phyloP scores from a whole-genome alignment of 306 rosid genomes.

The Abrus pulchellus region DNA sequence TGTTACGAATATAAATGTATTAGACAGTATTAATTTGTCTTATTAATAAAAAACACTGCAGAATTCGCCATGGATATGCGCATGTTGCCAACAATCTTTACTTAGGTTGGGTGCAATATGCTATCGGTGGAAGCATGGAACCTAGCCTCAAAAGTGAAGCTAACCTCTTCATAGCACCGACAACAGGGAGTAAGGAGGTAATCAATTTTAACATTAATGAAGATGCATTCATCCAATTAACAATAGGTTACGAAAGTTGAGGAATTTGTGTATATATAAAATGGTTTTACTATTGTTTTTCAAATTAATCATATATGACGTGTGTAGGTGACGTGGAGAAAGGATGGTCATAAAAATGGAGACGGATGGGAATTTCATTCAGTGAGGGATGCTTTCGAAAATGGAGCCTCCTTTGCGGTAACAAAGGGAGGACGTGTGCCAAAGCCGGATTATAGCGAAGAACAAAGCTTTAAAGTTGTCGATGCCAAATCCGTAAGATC shows the following conservation, averaged over 20 bases:
- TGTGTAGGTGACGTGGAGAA: slow-evolving; percentile 56
- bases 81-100: slow-evolving; percentile 61
- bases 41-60: not conserved
- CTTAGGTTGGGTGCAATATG: slow-evolving; percentile 53
- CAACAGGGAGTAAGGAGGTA: slow-evolving; percentile 54
- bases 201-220: not conserved
- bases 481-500: slow-evolving; percentile 47
- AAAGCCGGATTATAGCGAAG: slow-evolving; percentile 40
- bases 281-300: not conserved
- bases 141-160: slow-evolving; percentile 61
- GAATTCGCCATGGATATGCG: slow-evolving; percentile 55
- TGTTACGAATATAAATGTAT: not conserved
- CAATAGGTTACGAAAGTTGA: not conserved
- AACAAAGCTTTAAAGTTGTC: slow-evolving; percentile 43
- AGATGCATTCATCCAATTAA: slow-evolving; percentile 7
- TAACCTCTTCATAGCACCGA: slow-evolving; percentile 61
- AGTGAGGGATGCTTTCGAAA: slow-evolving; percentile 53
- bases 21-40: not conserved
- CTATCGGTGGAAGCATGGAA: slow-evolving; percentile 56
- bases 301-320: not conserved
- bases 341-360: slow-evolving; percentile 8
- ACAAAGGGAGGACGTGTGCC: slow-evolving; percentile 38
- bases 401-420: slow-evolving; percentile 48
- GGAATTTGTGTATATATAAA: not conserved
- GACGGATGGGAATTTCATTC: slow-evolving; percentile 53